Evolutionary conservation across 2,329 filamentous ascomycete genomes (phyloP), one percentile per base, ranked within the genome.

Genomic region (Paecilomyces dactylethromorphus): DNA sequence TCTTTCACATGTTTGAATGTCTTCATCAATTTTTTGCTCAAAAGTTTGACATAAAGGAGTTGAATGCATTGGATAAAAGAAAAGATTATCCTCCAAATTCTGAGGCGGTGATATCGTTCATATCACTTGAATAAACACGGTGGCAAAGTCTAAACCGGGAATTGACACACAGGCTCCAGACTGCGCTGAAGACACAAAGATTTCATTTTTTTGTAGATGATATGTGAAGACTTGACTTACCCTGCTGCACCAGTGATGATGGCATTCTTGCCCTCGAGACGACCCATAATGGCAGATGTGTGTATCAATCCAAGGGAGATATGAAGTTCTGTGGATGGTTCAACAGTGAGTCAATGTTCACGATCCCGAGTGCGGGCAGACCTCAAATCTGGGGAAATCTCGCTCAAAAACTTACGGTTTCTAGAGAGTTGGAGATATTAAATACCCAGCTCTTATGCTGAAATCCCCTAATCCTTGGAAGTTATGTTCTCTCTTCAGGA

Each of bases 231-330:
- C 35, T 60, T 31, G 7, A 78, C 86, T 76, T 83, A 95, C 91
- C 91, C 90, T 69, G 87, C 91, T 65, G 89, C 91, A 70, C 91
- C 91, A 57, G 91, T 96, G 76, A 96, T 84, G 72, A 96, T 80
- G 72, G 83, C 84, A 76, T 86, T 87, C 76, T 88, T 88, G 73
- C 84, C 84, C 63, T 83, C 79, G 57, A 88, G 79, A 68, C 85
- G 82, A 64, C 72, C 71, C 65, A 63, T 61, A 55, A 60, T 58
- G 54, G 64, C 57, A 58, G 59, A 57, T 7, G 24, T 57, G 21
- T 15, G 24, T 53, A 13, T n/a, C 1, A 18, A 31, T 45, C 11
- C 29, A 54, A 8, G 21, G 50, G 50, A 52, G 50, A 52, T 52
- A 52, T 52, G 21, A 24, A 29, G 1, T 6, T 5, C 26, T 24